phyloP scores from a whole-genome alignment of 768 basidiomycete species.

The Clitopilus passeckerianus region DNA sequence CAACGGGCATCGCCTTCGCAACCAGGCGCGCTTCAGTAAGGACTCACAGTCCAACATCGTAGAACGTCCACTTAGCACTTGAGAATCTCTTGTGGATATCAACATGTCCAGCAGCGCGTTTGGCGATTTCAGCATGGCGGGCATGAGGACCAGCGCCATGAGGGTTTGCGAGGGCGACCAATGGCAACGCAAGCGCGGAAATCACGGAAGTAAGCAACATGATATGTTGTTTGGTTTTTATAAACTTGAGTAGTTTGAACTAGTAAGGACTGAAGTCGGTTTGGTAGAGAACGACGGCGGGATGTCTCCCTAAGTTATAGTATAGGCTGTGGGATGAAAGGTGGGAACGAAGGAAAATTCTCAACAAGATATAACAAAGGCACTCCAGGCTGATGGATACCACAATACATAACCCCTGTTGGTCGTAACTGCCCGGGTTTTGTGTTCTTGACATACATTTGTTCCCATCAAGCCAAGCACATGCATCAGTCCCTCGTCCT shows the following conservation, averaged over 20 bases:
- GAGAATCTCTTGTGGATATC: constrained; percentile 32
- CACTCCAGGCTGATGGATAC: background rate
- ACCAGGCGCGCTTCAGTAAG: background rate
- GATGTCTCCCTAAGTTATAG: background rate
- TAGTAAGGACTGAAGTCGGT: background rate
- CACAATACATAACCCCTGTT: background rate
- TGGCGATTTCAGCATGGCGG: constrained; percentile 46
- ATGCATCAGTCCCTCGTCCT: background rate
- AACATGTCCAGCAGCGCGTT: constrained; percentile 37
- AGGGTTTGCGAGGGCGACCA: constrained; percentile 29
- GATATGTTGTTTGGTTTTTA: constrained; percentile 11
- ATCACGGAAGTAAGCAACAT: constrained; percentile 20
- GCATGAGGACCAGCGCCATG: constrained; percentile 22
- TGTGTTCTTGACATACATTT: background rate
- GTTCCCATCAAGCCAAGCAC: background rate
- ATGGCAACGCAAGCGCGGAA: constrained; percentile 27
- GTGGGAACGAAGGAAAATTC: background rate
- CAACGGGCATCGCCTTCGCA: background rate
- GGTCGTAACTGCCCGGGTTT: too few relatives aligned
- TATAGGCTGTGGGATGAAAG: background rate
- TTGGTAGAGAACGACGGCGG: background rate
- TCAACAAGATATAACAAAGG: background rate
- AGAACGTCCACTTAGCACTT: constrained; percentile 46
- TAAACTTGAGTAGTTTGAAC: background rate
- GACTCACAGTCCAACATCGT: constrained; percentile 47